phyloP scores from a whole-genome alignment of 2,329 filamentous ascomycete genomes.

The Tolypocladium paradoxum region DNA sequence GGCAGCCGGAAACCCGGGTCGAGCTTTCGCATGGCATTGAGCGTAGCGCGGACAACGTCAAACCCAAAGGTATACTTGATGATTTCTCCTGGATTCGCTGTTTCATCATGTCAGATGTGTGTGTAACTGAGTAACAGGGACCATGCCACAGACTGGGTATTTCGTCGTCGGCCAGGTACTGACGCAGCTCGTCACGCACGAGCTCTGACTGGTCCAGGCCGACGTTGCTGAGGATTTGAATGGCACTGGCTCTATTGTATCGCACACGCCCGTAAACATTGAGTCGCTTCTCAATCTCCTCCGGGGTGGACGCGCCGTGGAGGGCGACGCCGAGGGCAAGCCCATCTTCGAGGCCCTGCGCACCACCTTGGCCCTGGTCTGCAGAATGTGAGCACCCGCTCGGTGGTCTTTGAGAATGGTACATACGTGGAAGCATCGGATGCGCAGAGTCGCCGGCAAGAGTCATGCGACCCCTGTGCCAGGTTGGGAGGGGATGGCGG shows the following conservation, averaged over 20 bases:
- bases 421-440: slow-evolving; percentile 26
- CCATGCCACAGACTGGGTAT: slow-evolving; percentile 16
- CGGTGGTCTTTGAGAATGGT: too few relatives aligned
- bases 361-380: slow-evolving; percentile 29
- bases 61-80: slow-evolving; percentile 9
- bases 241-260: slow-evolving; percentile 17
- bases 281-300: slow-evolving; percentile 12
- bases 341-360: slow-evolving; percentile 25
- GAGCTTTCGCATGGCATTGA: slow-evolving; percentile 8
- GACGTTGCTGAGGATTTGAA: slow-evolving; percentile 28
- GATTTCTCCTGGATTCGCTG: neutral
- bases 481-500: slow-evolving; percentile 19
- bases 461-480: slow-evolving; percentile 19
- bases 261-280: slow-evolving; percentile 14
- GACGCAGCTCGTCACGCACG: slow-evolving; percentile 15
- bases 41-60: slow-evolving; percentile 9
- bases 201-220: slow-evolving; percentile 19
- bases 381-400: neutral
- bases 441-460: slow-evolving; percentile 27
- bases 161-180: slow-evolving; percentile 15
- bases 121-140: neutral
- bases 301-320: slow-evolving; percentile 7
- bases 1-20: slow-evolving; percentile 10
- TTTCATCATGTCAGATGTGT: neutral
- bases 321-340: slow-evolving; percentile 19